phyloP scores from a whole-genome alignment of 2,329 filamentous ascomycete species.

The Trichoderma asperellum region DNA sequence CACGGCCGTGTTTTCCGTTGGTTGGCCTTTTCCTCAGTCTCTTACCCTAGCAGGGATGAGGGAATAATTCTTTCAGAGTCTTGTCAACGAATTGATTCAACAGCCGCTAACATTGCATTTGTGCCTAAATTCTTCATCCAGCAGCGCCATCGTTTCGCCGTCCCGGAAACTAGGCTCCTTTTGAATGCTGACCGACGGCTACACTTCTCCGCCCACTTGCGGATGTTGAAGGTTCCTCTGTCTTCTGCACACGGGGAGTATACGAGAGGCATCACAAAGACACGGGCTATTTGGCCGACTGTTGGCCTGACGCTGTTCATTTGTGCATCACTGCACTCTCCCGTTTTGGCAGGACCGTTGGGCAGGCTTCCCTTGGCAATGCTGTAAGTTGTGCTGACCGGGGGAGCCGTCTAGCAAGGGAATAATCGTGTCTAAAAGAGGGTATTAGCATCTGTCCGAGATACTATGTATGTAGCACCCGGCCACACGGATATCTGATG shows the following conservation, averaged over 20 bases:
- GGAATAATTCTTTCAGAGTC: slow-evolving; percentile 3
- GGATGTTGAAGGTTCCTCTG: not conserved
- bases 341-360: not conserved
- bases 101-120: not conserved
- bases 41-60: not conserved
- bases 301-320: not conserved
- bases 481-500: not conserved
- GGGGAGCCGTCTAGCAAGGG: not conserved
- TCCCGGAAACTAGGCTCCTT: slow-evolving; percentile 2
- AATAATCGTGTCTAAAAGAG: not conserved
- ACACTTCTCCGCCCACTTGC: not conserved
- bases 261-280: not conserved
- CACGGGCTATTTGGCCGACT: not conserved
- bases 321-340: not conserved
- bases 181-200: not conserved
- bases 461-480: not conserved
- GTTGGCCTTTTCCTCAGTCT: not conserved
- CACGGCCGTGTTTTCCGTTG: too few species aligned
- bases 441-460: not conserved
- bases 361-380: not conserved
- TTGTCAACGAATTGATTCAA: not conserved
- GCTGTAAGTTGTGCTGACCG: not conserved
- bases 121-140: slow-evolving; percentile 14
- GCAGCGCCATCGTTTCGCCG: slow-evolving; percentile 13
- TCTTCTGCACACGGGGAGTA: not conserved